Conservation (phyloP, 345 rosid species). For the Syzygium grande region DNA sequence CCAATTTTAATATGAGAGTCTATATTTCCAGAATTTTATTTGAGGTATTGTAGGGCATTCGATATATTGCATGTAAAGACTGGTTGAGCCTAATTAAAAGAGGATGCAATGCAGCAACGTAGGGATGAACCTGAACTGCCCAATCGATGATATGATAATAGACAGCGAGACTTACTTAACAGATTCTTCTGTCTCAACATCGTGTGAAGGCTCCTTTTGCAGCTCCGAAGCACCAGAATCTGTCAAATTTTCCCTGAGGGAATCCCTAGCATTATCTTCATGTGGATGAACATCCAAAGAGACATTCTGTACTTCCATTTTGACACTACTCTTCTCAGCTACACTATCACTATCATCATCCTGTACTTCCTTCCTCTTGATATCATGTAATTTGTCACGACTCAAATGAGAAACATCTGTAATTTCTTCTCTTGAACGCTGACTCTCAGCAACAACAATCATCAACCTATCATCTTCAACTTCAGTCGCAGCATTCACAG, state of each 20-base stretch:
- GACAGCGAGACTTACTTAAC: neutral
- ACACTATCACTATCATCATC: neutral
- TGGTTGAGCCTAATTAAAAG: neutral
- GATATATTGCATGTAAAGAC: neutral
- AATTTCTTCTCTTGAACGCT: neutral
- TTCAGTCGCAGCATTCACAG: conserved; percentile 1
- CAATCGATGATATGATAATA: neutral
- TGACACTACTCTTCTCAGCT: neutral
- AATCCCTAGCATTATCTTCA: neutral
- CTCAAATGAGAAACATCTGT: neutral
- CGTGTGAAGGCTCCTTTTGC: neutral
- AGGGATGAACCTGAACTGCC: neutral
- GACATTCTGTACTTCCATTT: neutral
- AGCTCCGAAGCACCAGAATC: neutral
- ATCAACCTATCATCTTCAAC: neutral
- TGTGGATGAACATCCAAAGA: neutral
- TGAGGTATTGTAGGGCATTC: neutral
- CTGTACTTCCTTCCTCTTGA: neutral
- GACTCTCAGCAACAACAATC: neutral
- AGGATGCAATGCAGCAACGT: neutral
- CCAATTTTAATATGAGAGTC: neutral
- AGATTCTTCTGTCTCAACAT: neutral
- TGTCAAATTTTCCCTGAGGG: neutral
- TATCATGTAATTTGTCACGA: neutral
- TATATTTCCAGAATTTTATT: neutral